Evolutionary conservation across 768 basidiomycete genomes (phyloP), one percentile per base, ranked within the genome.

Genomic region (Suillus placidus): DNA sequence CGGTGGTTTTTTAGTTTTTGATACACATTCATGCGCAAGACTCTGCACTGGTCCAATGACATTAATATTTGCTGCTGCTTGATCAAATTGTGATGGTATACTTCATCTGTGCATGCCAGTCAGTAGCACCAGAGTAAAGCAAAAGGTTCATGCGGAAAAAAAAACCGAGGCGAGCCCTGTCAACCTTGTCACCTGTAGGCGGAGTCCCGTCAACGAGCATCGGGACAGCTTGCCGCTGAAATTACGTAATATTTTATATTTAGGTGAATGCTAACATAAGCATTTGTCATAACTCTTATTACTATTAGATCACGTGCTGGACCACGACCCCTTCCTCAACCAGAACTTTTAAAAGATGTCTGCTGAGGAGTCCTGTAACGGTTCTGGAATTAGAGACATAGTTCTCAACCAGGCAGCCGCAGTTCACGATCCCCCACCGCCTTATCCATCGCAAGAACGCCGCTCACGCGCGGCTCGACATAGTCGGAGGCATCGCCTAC

Each of bases 401-500:
- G 51, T 60, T 35, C 42, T 9, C 6, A 73, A 6, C 60, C 71
- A 13, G 67, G 64, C 13, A 13, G 38, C 30, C 20, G 57, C 70
- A 2, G 63, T 65, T 6, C 64, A 76, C 12, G 90, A 92, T 69
- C 90, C 90, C 4, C 90, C 90, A 12, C 90, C 90, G 0, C 90
- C 90, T 2, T 92, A 92, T 74, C 90, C 89, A 23, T 80, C 82
- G 1, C 78, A 75, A 40, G 74, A 82, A 65, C 80, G 86, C 26
- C 83, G 84, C 43, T 63, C 76, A 8, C 76, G 82, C 61, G 65
- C 77, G 54, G 69, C 72, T 61, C 78, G 77, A 32, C 56, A 70
- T 56, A 67, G 69, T 7, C 77, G 72, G 65, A 76, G 75, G 64
- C 69, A 78, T 60, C 72, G 78, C 67, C 47, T 69, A 54, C 69